phyloP scores from a whole-genome alignment of 345 rosid genomes.

The Dovyalis caffra region DNA sequence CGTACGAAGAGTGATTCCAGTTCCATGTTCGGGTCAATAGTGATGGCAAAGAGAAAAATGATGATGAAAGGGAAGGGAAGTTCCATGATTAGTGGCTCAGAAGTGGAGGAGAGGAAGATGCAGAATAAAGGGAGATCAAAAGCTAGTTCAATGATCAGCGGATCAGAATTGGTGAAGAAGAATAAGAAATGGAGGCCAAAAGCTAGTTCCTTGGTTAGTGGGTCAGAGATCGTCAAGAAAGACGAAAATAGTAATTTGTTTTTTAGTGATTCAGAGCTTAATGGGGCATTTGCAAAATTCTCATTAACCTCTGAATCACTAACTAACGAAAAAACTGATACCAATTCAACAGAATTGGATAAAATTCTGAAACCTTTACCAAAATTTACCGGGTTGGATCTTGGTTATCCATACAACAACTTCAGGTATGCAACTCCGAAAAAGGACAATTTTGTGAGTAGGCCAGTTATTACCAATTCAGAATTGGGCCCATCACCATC shows the following conservation, averaged over 20 bases:
- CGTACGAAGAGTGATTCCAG: conserved; percentile 80
- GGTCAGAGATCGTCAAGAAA: conserved; percentile 11
- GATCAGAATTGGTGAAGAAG: conserved; percentile 2
- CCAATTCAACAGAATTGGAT: not conserved
- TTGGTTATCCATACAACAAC: not conserved
- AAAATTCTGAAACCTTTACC: not conserved
- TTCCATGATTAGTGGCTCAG: conserved; percentile 27
- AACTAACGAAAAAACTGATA: not conserved
- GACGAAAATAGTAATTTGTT: not conserved
- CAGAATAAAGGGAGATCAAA: not conserved
- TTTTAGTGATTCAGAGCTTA: not conserved
- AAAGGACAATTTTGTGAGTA: conserved; percentile 24
- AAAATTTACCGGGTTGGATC: conserved; percentile 9
- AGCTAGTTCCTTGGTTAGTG: conserved; percentile 5
- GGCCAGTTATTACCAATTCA: conserved; percentile 48
- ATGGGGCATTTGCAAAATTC: not conserved
- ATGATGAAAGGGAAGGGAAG: conserved; percentile 16
- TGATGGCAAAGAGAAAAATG: conserved; percentile 21
- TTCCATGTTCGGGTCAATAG: conserved; percentile 43
- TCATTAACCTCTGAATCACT: conserved; percentile 7
- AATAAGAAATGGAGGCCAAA: not conserved
- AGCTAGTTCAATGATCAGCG: conserved; percentile 28
- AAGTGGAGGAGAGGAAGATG: not conserved
- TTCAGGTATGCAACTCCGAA: conserved; percentile 31
- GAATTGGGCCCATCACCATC: conserved; percentile 89